A percentile compares a stretch with the other conserved stretches of the same genome.
These are phyloP conservation scores for Tuber aestivum DNA, from an alignment of 495 filamentous ascomycete genomes.

Conservation along the genomic window DNA sequence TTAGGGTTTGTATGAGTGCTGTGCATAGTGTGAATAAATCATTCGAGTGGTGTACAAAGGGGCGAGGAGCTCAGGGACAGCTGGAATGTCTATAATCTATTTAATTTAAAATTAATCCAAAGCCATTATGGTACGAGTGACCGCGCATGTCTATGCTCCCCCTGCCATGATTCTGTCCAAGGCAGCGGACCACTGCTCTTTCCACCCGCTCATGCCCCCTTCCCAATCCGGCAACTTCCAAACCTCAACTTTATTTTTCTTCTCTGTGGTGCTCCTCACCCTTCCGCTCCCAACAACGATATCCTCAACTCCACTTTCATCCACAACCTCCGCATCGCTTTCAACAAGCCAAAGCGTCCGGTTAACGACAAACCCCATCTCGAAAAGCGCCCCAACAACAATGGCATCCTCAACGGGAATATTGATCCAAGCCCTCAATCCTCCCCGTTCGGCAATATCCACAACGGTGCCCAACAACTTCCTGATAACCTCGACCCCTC, in stretches of 20 bases:
- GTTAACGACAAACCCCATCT: slow-evolving; percentile 32
- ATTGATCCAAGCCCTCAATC: slow-evolving; percentile 28
- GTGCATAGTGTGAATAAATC: background rate
- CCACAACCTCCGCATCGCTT: background rate
- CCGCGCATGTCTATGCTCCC: slow-evolving; percentile 11
- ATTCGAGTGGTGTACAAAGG: background rate
- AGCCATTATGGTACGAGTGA: background rate
- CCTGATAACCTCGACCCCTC: slow-evolving; percentile 20
- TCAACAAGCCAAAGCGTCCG: slow-evolving; percentile 32
- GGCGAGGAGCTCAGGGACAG: background rate
- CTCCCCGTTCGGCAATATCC: slow-evolving; percentile 19
- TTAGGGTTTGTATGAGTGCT: background rate
- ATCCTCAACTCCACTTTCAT: background rate
- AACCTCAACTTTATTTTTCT: slow-evolving; percentile 9
- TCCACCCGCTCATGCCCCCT: slow-evolving; percentile 32
- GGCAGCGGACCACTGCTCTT: slow-evolving; percentile 42
- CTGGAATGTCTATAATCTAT: background rate
- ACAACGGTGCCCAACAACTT: slow-evolving; percentile 22
- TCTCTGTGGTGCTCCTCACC: slow-evolving; percentile 7
- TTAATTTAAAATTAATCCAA: background rate
- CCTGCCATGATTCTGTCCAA: slow-evolving; percentile 39
- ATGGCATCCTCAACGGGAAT: slow-evolving; percentile 22
- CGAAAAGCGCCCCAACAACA: slow-evolving; percentile 16
- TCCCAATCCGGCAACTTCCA: slow-evolving; percentile 33
- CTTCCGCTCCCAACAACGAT: background rate